Evolutionary conservation across 2,329 filamentous ascomycete genomes (phyloP).

Genomic region (Alternaria atra): DNA sequence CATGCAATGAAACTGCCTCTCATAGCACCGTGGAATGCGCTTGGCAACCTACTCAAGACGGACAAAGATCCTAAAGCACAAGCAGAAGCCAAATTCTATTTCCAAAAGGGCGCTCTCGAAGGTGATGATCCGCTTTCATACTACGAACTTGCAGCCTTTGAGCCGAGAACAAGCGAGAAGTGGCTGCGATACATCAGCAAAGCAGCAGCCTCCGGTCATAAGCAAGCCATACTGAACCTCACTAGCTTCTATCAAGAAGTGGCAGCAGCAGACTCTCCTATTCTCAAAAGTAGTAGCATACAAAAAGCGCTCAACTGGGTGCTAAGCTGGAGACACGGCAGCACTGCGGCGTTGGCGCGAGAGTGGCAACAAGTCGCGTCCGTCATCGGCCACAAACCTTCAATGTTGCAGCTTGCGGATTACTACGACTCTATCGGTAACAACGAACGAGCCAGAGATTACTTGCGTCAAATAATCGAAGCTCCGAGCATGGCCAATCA

Average conservation of each 20-base stretch:
- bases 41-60: conserved; percentile 36
- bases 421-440: conserved; percentile 25
- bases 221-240: conserved; percentile 50
- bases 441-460: conserved; percentile 21
- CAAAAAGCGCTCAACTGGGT: conserved; percentile 36
- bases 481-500: conserved; percentile 20
- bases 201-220: conserved; percentile 54
- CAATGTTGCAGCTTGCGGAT: conserved; percentile 38
- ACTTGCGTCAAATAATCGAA: conserved; percentile 27
- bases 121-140: conserved; percentile 57
- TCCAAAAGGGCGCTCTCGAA: conserved; percentile 49
- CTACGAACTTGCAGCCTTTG: conserved; percentile 47
- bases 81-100: conserved; percentile 40
- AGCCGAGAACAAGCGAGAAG: conserved; percentile 35
- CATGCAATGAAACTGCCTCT: conserved; percentile 38
- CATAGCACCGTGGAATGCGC: conserved; percentile 44
- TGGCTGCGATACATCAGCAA: conserved; percentile 58
- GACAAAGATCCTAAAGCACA: conserved; percentile 21
- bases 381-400: conserved; percentile 37
- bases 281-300: conserved; percentile 21
- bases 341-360: conserved; percentile 27
- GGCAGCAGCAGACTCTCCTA: conserved; percentile 27
- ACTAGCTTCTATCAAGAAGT: conserved; percentile 53
- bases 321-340: conserved; percentile 27
- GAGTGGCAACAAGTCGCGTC: conserved; percentile 48